phyloP scores from a whole-genome alignment of 2,329 filamentous ascomycete genomes.

The Pseudomassariella vexata region DNA sequence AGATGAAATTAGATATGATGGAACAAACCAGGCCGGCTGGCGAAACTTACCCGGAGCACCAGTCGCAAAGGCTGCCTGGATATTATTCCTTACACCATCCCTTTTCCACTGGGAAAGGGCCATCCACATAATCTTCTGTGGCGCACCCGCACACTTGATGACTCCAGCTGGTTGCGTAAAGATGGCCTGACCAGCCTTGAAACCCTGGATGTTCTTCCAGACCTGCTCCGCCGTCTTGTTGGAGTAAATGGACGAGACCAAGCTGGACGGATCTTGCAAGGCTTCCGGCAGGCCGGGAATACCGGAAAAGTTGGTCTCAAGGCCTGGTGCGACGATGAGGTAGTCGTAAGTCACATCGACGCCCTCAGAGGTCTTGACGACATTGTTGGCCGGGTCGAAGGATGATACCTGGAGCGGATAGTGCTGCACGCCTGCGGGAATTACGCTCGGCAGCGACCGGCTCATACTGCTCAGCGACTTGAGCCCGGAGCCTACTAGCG shows the following conservation, averaged over 20 bases:
- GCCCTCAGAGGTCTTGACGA: constrained; percentile 27
- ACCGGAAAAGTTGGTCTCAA: constrained; percentile 28
- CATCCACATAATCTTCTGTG: constrained; percentile 35
- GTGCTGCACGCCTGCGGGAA: constrained; percentile 27
- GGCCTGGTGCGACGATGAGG: constrained; percentile 28
- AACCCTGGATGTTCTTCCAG: constrained; percentile 27
- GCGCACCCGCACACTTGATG: constrained; percentile 33
- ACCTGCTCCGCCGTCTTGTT: constrained; percentile 27
- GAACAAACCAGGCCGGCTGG: too few species aligned
- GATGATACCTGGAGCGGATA: constrained; percentile 25
- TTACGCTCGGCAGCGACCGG: constrained; percentile 20
- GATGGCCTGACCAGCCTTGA: constrained; percentile 28
- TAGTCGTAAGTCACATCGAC: constrained; percentile 30
- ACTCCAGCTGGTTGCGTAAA: constrained; percentile 31
- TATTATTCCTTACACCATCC: constrained; percentile 23
- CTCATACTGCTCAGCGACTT: constrained; percentile 21
- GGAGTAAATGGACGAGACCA: constrained; percentile 31
- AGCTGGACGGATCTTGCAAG: constrained; percentile 23
- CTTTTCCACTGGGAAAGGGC: constrained; percentile 30
- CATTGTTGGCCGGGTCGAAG: constrained; percentile 29
- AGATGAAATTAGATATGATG: too few species aligned
- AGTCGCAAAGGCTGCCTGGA: constrained; percentile 28
- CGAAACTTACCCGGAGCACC: constrained; percentile 19
- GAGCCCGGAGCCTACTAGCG: constrained; percentile 29
- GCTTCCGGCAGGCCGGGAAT: constrained; percentile 28